Base-by-base conservation (phyloP, 306 rosid genomes). In the Castanopsis chinensis region DNA sequence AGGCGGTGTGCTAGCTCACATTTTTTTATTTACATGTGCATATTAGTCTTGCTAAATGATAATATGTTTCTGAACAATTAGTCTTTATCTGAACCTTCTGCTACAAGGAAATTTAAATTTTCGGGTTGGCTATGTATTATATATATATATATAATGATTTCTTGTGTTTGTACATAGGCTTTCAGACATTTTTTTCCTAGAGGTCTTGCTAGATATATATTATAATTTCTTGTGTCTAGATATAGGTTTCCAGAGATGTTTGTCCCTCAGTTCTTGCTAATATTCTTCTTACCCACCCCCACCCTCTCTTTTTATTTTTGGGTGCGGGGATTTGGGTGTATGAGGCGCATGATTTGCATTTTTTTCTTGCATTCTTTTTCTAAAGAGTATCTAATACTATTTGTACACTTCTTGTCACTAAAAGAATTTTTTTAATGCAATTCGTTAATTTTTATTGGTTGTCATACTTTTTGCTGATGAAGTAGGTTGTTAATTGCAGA, bases 401-500 rank as follows among this genome's bases (percentile, higher is more conserved):
- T 56, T 19, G n/a, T 56, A 19, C 33, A 12, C 14, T 25, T 12
- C 35, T 27, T 72, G 23, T 13, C 43, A 72, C 28, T 7, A 9
- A 28, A 20, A 25, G 17, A 68, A 67, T 10, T 64, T 54, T 28
- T n/a, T n/a, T n/a, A n/a, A n/a, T n/a, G 37, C 35, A 30, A 20
- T 33, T 53, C 19, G 21, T 33, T 18, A 54, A 20, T 51, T 21
- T 63, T 30, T 27, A 30, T 35, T 35, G 41, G 37, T 60, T 19
- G 77, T 25, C 27, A 14, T 65, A 59, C 72, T 79, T 20, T 49
- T 69, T 25, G 27, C 27, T 25, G 27, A 25, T 25, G 27, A 25
- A 25, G 27, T 28, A 28, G 32, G 3, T 76, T 67, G 7, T 58
- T 21, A 41, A 72, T 76, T 81, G 83, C 85, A 94, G 97, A 94